Evolutionary conservation across 208 protist species (phyloP).

Genomic region (Crithidia mellificae): DNA sequence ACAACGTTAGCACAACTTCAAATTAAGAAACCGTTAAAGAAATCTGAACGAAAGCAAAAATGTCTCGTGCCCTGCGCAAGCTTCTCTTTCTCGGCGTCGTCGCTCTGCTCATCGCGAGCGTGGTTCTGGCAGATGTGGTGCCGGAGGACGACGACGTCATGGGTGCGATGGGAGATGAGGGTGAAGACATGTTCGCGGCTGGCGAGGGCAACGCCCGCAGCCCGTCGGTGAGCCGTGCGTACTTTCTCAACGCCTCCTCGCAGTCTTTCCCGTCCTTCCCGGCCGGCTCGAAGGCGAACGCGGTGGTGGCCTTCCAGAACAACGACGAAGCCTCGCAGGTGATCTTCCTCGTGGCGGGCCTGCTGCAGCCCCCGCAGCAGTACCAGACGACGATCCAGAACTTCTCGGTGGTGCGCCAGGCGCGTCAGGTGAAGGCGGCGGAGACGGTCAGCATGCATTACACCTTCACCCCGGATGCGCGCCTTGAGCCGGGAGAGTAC

Average conservation of each 20-base stretch:
- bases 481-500: constrained; percentile 82
- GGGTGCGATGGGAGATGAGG: constrained; percentile 16
- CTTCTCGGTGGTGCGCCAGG: constrained; percentile 86
- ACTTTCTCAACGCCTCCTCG: constrained; percentile 57
- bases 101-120: constrained; percentile 21
- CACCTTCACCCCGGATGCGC: constrained; percentile 67
- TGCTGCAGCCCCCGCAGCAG: constrained; percentile 49
- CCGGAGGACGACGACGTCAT: constrained; percentile 11
- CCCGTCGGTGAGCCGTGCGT: constrained; percentile 40
- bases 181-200: constrained; percentile 39
- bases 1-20: no score
- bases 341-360: constrained; percentile 58
- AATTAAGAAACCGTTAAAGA: no score
- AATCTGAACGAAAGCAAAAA: constrained; percentile 1
- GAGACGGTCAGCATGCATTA: constrained; percentile 85
- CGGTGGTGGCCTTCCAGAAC: constrained; percentile 75
- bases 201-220: constrained; percentile 6
- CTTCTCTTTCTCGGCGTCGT: constrained; percentile 22
- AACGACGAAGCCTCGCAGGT: constrained; percentile 43
- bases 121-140: constrained; percentile 15
- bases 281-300: constrained; percentile 46
- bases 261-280: constrained; percentile 47
- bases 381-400: constrained; percentile 76
- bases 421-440: constrained; percentile 47
- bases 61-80: constrained; percentile 19